Conservation (phyloP, 2,329 filamentous ascomycete species). For the Ascocoryne sarcoides region DNA sequence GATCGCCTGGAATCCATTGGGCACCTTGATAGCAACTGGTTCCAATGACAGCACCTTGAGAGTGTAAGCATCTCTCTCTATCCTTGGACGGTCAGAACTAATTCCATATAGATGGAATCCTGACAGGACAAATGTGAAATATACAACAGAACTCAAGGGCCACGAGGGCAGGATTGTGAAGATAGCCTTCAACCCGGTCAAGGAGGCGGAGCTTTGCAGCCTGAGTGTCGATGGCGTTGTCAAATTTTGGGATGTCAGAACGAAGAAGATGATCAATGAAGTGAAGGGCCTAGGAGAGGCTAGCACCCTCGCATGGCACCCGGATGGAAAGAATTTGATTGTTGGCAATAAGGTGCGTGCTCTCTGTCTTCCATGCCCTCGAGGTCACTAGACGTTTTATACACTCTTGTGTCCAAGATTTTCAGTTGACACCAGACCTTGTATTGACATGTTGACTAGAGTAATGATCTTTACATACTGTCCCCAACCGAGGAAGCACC, state of each 20-base stretch:
- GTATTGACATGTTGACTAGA: too few relatives aligned
- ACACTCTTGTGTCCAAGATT: too few relatives aligned
- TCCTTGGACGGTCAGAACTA: background rate
- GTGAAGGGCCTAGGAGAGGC: conserved; percentile 58
- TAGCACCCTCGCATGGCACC: conserved; percentile 65
- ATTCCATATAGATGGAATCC: conserved; percentile 55
- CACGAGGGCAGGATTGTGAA: conserved; percentile 60
- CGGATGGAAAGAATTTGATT: conserved; percentile 59
- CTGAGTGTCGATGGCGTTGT: conserved; percentile 65
- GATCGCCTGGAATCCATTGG: conserved; percentile 83
- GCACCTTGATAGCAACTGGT: conserved; percentile 76
- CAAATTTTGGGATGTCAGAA: conserved; percentile 73
- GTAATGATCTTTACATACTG: conserved; percentile 53
- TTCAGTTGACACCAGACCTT: too few relatives aligned
- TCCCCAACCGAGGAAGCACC: conserved; percentile 49
- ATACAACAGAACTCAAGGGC: conserved; percentile 67
- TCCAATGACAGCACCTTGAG: conserved; percentile 60
- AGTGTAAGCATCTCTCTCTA: conserved; percentile 34
- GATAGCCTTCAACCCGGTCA: conserved; percentile 68
- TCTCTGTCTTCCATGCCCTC: background rate
- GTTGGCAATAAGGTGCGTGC: conserved; percentile 65
- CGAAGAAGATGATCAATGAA: conserved; percentile 61
- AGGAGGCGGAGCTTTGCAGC: conserved; percentile 69
- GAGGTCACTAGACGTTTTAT: too few relatives aligned
- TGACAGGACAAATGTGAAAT: conserved; percentile 63